Percentiles rank a stretch among this genome's conserved stretches.
Evolutionary conservation across 2,329 filamentous ascomycete genomes (phyloP).

Genomic region (Sarocladiaceae sp.): DNA sequence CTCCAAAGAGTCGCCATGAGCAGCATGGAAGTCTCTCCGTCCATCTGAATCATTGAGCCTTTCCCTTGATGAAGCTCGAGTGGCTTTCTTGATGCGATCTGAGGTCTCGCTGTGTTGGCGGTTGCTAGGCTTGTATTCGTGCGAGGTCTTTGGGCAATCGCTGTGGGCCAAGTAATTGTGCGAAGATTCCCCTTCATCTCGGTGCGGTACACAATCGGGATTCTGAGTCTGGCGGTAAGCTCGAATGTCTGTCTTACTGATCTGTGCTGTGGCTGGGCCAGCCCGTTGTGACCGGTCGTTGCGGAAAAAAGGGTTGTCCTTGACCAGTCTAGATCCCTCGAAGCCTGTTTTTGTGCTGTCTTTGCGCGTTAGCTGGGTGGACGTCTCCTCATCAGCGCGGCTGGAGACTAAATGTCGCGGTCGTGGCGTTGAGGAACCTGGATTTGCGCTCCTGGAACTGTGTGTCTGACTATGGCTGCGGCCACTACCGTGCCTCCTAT

Average conservation of each 20-base stretch:
- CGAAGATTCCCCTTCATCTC: constrained; percentile 11
- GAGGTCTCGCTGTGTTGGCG: too few relatives aligned
- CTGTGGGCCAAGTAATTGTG: neutral
- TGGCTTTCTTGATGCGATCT: neutral
- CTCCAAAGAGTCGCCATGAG: constrained; percentile 12
- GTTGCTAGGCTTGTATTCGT: too few relatives aligned
- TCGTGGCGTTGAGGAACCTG: neutral
- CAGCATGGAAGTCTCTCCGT: neutral
- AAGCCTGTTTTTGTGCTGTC: constrained; percentile 1
- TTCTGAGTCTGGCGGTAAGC: constrained; percentile 16
- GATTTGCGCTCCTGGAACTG: constrained; percentile 9
- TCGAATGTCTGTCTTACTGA: constrained; percentile 16
- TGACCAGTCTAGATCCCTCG: constrained; percentile 17
- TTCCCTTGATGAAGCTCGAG: too few relatives aligned
- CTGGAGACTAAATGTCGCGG: neutral
- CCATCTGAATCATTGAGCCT: too few relatives aligned
- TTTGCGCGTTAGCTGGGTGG: neutral
- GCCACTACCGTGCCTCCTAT: neutral
- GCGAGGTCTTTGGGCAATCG: too few relatives aligned
- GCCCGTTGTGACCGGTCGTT: constrained; percentile 22
- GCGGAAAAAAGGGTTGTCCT: constrained; percentile 28
- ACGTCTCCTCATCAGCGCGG: constrained; percentile 9
- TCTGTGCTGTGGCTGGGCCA: constrained; percentile 17
- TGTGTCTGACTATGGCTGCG: constrained; percentile 13
- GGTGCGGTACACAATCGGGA: constrained; percentile 27